A percentile compares a stretch with the other conserved stretches of the same genome.
Evolutionary conservation across 2,329 filamentous ascomycete species (phyloP).

Genomic region (Penicillium sp.): DNA sequence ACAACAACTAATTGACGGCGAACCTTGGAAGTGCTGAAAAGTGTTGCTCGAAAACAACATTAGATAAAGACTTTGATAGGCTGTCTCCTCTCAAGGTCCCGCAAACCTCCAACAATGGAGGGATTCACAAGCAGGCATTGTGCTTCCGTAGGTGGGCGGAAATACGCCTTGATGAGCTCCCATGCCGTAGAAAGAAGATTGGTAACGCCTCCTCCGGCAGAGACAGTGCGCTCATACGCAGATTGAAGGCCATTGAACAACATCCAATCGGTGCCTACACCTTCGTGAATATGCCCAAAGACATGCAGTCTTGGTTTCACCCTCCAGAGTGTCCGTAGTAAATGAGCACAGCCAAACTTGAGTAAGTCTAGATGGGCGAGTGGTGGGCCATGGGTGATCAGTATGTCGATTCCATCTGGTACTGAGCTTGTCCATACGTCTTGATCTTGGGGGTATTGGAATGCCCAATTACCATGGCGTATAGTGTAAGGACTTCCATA

Average conservation of each 20-base stretch:
- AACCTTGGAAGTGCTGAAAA: too few relatives aligned
- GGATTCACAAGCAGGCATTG: conserved; percentile 26
- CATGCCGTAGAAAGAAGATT: conserved; percentile 19
- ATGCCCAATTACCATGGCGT: conserved; percentile 70
- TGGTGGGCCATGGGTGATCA: conserved; percentile 77
- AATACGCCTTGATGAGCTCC: conserved; percentile 4
- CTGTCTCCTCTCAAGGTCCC: conserved; percentile 19
- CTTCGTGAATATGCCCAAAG: conserved; percentile 22
- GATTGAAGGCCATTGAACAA: conserved; percentile 17
- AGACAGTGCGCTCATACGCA: conserved; percentile 19
- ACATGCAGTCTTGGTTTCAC: conserved; percentile 16
- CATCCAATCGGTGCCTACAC: conserved; percentile 18
- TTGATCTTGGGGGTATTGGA: conserved; percentile 65
- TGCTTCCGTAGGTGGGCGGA: conserved; percentile 14
- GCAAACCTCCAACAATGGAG: conserved; percentile 17
- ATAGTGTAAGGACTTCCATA: conserved; percentile 78
- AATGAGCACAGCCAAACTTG: conserved; percentile 62
- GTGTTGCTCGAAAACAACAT: neutral
- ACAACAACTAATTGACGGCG: too few relatives aligned
- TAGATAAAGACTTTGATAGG: conserved; percentile 16
- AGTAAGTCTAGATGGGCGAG: conserved; percentile 62
- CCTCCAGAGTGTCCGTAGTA: conserved; percentile 60
- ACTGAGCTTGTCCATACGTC: conserved; percentile 70
- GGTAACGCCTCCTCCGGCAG: conserved; percentile 11
- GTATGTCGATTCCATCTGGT: conserved; percentile 68